These are phyloP conservation scores for Microcyclosporella mali DNA, from an alignment of 2,329 filamentous ascomycete genomes.

Conservation along the genomic window DNA sequence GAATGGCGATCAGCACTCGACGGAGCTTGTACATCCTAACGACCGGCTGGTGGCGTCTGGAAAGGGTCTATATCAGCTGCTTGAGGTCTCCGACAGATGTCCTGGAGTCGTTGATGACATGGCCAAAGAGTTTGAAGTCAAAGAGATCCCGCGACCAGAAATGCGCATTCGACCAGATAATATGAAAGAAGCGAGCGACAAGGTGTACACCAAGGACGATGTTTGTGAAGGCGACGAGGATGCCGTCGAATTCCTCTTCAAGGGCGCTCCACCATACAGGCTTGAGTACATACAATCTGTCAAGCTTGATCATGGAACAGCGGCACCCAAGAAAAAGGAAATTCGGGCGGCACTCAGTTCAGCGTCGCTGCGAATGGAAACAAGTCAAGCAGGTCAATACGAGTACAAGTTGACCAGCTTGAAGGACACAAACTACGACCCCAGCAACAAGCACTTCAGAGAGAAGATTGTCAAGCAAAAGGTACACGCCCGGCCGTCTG, in stretches of 20 bases:
- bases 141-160: slow-evolving; percentile 77
- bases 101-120: slow-evolving; percentile 71
- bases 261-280: slow-evolving; percentile 73
- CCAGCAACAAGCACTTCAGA: slow-evolving; percentile 58
- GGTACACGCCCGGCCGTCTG: slow-evolving; percentile 77
- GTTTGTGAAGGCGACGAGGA: slow-evolving; percentile 95
- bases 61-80: slow-evolving; percentile 69
- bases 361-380: slow-evolving; percentile 80
- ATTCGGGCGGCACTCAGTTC: slow-evolving; percentile 71
- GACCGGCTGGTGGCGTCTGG: slow-evolving; percentile 25
- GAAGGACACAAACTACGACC: slow-evolving; percentile 78
- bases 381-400: slow-evolving; percentile 72
- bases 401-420: slow-evolving; percentile 80
- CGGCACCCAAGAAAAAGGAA: slow-evolving; percentile 57
- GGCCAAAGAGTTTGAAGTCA: slow-evolving; percentile 69
- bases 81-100: slow-evolving; percentile 74
- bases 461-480: slow-evolving; percentile 70
- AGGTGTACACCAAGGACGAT: slow-evolving; percentile 64
- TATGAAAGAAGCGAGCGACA: slow-evolving; percentile 49
- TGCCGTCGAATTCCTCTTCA: slow-evolving; percentile 71
- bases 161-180: slow-evolving; percentile 58
- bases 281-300: slow-evolving; percentile 75
- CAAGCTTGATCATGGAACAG: slow-evolving; percentile 60
- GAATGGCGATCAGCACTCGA: slow-evolving; percentile 32
- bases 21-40: slow-evolving; percentile 33